Evolutionary conservation across 2,329 filamentous ascomycete genomes (phyloP).

Genomic region (Beauveria sp.): DNA sequence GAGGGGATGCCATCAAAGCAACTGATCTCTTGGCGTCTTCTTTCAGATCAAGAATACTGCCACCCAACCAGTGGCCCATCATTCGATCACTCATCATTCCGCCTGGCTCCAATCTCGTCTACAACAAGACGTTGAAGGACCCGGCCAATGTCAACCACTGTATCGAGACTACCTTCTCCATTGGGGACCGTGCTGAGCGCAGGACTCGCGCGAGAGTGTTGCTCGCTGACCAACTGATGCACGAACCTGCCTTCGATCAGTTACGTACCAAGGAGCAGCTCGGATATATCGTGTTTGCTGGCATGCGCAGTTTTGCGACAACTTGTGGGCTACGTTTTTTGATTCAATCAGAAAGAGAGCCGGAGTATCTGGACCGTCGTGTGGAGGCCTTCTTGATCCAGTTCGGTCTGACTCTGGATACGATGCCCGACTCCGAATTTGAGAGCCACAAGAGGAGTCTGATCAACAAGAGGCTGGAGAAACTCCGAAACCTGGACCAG

Average conservation of each 20-base stretch:
- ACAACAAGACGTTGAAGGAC: constrained; percentile 72
- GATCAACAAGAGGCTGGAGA: constrained; percentile 80
- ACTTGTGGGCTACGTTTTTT: constrained; percentile 82
- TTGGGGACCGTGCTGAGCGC: constrained; percentile 64
- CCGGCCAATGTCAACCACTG: constrained; percentile 85
- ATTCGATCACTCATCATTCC: constrained; percentile 70
- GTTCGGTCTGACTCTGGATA: constrained; percentile 57
- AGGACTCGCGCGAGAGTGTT: constrained; percentile 66
- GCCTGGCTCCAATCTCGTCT: constrained; percentile 74
- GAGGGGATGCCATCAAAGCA: constrained; percentile 81
- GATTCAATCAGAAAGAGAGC: constrained; percentile 85
- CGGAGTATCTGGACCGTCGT: constrained; percentile 74
- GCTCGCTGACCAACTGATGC: constrained; percentile 80
- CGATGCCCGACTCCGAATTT: constrained; percentile 79
- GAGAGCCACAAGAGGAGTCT: constrained; percentile 86
- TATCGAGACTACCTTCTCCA: constrained; percentile 68
- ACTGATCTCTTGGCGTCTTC: constrained; percentile 75
- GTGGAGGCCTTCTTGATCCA: constrained; percentile 76
- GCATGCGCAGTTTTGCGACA: constrained; percentile 61
- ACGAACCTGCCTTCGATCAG: constrained; percentile 91
- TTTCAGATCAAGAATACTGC: constrained; percentile 65
- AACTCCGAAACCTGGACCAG: constrained; percentile 82
- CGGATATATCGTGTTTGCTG: constrained; percentile 91
- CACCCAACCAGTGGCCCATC: constrained; percentile 72
- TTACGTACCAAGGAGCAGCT: constrained; percentile 95